These are phyloP conservation scores for Hevea brasiliensis DNA, from an alignment of 345 rosid genomes.

Conservation along the genomic window DNA sequence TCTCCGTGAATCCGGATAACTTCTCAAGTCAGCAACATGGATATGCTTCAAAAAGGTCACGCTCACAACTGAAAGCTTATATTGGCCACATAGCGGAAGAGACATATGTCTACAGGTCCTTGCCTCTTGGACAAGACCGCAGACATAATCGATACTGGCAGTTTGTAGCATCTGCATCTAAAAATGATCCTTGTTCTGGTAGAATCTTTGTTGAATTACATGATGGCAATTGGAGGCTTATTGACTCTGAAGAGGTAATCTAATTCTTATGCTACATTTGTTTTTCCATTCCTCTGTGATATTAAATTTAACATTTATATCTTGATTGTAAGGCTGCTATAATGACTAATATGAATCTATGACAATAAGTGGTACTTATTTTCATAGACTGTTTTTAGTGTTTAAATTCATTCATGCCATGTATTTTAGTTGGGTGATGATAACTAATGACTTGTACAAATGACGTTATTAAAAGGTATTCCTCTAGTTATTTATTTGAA, in stretches of 20 bases:
- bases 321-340: not conserved
- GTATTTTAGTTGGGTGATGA: not conserved
- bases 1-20: slow-evolving; percentile 52
- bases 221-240: slow-evolving; percentile 80
- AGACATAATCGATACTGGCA: slow-evolving; percentile 95
- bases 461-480: not conserved
- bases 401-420: no score
- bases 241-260: slow-evolving; percentile 86
- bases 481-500: not conserved
- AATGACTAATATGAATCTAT: not conserved
- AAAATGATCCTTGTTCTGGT: slow-evolving; percentile 88
- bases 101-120: slow-evolving; percentile 84
- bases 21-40: slow-evolving; percentile 59
- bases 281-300: not conserved
- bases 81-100: slow-evolving; percentile 91
- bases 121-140: slow-evolving; percentile 99
- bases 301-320: not conserved
- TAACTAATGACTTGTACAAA: not conserved
- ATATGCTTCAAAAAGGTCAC: slow-evolving; percentile 76
- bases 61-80: slow-evolving; percentile 84
- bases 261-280: not conserved
- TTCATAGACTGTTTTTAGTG: no score
- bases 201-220: slow-evolving; percentile 82
- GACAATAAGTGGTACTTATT: no score
- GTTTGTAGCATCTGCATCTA: slow-evolving; percentile 83